Evolutionary conservation across 441 rosid genomes (phyloP).

Genomic region (Sinapis alba): DNA sequence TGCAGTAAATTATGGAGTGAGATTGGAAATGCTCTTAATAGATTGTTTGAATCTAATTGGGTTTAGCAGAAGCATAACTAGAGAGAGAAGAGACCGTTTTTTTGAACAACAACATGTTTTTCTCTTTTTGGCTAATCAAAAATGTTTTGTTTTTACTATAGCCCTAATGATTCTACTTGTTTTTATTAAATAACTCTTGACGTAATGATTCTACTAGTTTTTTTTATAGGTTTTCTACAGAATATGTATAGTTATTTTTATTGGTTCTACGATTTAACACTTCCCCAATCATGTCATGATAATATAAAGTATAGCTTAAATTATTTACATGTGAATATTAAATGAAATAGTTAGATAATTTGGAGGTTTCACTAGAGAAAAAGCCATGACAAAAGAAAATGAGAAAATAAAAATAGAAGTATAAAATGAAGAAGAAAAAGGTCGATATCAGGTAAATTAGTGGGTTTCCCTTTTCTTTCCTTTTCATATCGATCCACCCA

Average conservation of each 20-base stretch:
- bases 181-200: background rate
- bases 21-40: background rate
- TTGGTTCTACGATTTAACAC: background rate
- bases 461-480: slow-evolving; percentile 68
- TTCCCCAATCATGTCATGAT: background rate
- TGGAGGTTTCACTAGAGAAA: slow-evolving; percentile 38
- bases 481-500: slow-evolving; percentile 36
- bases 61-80: slow-evolving; percentile 34
- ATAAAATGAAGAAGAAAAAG: slow-evolving; percentile 27
- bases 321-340: background rate
- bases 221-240: background rate
- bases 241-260: background rate
- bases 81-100: slow-evolving; percentile 4
- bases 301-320: background rate
- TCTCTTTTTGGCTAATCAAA: slow-evolving; percentile 9
- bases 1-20: no score
- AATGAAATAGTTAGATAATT: slow-evolving; percentile 23
- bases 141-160: slow-evolving; percentile 23
- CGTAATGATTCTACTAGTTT: slow-evolving; percentile 1
- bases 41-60: slow-evolving; percentile 35
- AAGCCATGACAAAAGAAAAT: slow-evolving; percentile 49
- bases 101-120: background rate
- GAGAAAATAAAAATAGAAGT: slow-evolving; percentile 26
- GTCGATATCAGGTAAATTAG: slow-evolving; percentile 50
- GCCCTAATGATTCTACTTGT: background rate